Evolutionary conservation across 345 rosid species (phyloP), one percentile per base, ranked within the genome.

Genomic region (Eucalyptus cloeziana): DNA sequence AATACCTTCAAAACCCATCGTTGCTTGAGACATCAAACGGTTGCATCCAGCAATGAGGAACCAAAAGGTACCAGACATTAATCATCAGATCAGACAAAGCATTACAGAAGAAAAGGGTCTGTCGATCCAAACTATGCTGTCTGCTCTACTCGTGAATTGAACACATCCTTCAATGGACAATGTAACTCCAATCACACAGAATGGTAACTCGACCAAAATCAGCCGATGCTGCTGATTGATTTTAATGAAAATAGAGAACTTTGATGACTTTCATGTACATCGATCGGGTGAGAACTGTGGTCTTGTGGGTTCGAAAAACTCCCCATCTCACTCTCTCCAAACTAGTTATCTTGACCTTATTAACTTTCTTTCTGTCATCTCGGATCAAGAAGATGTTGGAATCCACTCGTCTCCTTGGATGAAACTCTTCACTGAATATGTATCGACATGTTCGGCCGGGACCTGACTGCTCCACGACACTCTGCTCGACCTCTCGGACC

Each of bases 361-460:
- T 30, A 40, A 89, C 27, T 62, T 22, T 58, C 89, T 51, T 25
- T 40, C 47, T 21, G 6, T 40, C 83, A 14, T 76, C 83, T 76
- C 8, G 30, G 83, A 76, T 76, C 47, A 76, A 50, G 89, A 87
- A 30, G 87, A 64, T 22, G 87, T 51, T 5, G 86, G 91, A 89
- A 93, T 89, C 95, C 95, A 93, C 85, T 92, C 89, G 44, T 93
- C 89, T 40, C 95, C 95, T 87, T 93, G 95, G 67, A 93, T 88
- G 87, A 93, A 93, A 87, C 90, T 92, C 89, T 83, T 88, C 22
- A 92, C 89, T 1, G 95, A 93, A 86, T 92, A 93, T 3, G 86
- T 43, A 31, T 50, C 6, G 8, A 91, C 90, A 86, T 91, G 94
- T 76, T 91, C 92, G 1, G 89, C 62, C 6, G 95, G 95, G 45